A percentile compares a stretch with the other conserved stretches of the same genome.
Conservation (phyloP, 2,329 filamentous ascomycete genomes). For the Fusarium avenaceum region DNA sequence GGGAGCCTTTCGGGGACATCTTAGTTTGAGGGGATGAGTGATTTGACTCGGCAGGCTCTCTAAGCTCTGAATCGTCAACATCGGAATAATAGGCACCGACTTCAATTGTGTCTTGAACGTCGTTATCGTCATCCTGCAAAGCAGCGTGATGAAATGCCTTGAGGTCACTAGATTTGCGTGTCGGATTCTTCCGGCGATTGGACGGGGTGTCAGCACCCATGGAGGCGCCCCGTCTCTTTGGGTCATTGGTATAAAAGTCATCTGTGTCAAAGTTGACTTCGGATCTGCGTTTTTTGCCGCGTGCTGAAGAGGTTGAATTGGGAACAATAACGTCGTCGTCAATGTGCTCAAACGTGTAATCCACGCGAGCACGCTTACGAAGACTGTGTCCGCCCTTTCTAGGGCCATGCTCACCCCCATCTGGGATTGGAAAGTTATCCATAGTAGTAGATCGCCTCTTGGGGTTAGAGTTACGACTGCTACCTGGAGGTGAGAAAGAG, state of each 20-base stretch:
- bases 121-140: constrained; percentile 58
- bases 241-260: constrained; percentile 47
- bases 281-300: constrained; percentile 56
- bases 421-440: constrained; percentile 56
- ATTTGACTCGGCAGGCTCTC: constrained; percentile 46
- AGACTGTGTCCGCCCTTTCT: constrained; percentile 71
- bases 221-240: constrained; percentile 56
- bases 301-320: constrained; percentile 53
- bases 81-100: constrained; percentile 61
- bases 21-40: constrained; percentile 50
- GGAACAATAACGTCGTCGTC: constrained; percentile 61
- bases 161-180: constrained; percentile 56
- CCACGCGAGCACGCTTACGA: constrained; percentile 68
- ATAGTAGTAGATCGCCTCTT: constrained; percentile 62
- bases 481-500: constrained; percentile 55
- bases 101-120: constrained; percentile 70
- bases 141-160: constrained; percentile 51
- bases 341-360: constrained; percentile 69
- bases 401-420: constrained; percentile 64
- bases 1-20: constrained; percentile 39
- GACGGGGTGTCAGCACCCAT: constrained; percentile 54
- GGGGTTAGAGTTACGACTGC: constrained; percentile 49
- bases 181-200: constrained; percentile 57
- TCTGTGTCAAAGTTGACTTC: constrained; percentile 54
- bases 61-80: constrained; percentile 51